phyloP scores from a whole-genome alignment of 2,329 filamentous ascomycete species.

The Trichoderma gracile region DNA sequence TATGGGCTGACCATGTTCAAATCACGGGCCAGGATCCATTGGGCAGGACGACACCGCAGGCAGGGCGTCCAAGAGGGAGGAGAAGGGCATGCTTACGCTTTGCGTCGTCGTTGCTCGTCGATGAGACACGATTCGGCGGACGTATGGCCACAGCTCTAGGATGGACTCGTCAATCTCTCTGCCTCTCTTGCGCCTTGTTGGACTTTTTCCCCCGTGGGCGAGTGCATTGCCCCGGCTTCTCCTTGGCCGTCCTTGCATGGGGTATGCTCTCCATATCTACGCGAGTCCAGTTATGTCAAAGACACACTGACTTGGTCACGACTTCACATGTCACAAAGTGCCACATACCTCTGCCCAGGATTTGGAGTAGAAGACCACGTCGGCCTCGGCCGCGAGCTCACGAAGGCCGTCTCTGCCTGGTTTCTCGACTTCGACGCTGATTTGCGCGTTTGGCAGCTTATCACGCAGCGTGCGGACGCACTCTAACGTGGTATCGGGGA shows the following conservation, averaged over 20 bases:
- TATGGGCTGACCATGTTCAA: constrained; percentile 16
- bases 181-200: not conserved
- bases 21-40: constrained; percentile 29
- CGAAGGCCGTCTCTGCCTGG: constrained; percentile 61
- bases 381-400: constrained; percentile 61
- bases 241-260: not conserved
- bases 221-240: not conserved
- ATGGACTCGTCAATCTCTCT: constrained; percentile 10
- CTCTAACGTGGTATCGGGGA: constrained; percentile 58
- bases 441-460: constrained; percentile 44
- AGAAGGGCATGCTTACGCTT: constrained; percentile 43
- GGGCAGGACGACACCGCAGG: constrained; percentile 7
- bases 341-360: constrained; percentile 65
- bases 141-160: constrained; percentile 42
- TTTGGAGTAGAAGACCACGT: constrained; percentile 73
- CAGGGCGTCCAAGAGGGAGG: constrained; percentile 8
- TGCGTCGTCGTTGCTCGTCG: constrained; percentile 42
- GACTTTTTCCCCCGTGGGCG: not conserved
- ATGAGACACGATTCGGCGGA: constrained; percentile 55
- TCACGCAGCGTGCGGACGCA: constrained; percentile 60
- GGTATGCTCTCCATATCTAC: not conserved
- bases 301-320: not conserved
- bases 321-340: not conserved
- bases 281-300: not conserved
- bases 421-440: constrained; percentile 75